Base-by-base conservation (phyloP, 345 rosid species). In the Brassica juncea region DNA sequence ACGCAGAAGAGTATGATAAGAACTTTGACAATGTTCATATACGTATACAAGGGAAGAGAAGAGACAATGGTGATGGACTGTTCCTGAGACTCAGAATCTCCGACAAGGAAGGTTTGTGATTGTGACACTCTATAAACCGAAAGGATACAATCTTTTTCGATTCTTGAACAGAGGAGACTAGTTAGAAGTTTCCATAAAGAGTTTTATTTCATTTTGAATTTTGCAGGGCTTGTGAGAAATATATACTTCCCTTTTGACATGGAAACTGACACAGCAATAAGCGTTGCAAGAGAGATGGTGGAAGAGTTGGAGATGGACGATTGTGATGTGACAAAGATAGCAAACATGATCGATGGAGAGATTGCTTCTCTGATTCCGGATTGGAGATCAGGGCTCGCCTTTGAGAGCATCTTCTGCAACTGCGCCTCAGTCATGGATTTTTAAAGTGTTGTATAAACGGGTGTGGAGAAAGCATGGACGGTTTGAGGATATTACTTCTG, bases 201-300 rank as follows among this genome's bases (percentile, higher is more conserved):
- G 14, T 44, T 44, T 44, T 15, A 44, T 44, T 66, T 19, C 10
- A 34, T 25, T 35, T 72, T 2, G n/a, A 42, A 10, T 70, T 65
- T 16, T 80, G 80, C 86, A 93, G 98, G 94, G 68, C 86, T 74
- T 37, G 84, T 90, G 39, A 84, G 98, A 44, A 93, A 93, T 79
- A 93, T 95, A 76, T 86, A 95, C 83, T 95, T 95, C 84, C 97
- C 91, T 0, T 95, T 95, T 7, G 97, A 90, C 58, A 65, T 87
- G 55, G 91, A 89, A 62, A 88, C 64, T 0, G 99, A 95, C 69
- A 90, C 96, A 52, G 98, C 99, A 21, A 77, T 88, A n/a, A 91
- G 91, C 32, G 99, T 95, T 42, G 97, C 99, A 25, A 85, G 88
- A 21, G 99, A 95, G 84, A 95, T 95, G 99, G 93, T 93, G 27